phyloP scores from a whole-genome alignment of 2,329 filamentous ascomycete genomes.

The Corniculantispora saksenae region DNA sequence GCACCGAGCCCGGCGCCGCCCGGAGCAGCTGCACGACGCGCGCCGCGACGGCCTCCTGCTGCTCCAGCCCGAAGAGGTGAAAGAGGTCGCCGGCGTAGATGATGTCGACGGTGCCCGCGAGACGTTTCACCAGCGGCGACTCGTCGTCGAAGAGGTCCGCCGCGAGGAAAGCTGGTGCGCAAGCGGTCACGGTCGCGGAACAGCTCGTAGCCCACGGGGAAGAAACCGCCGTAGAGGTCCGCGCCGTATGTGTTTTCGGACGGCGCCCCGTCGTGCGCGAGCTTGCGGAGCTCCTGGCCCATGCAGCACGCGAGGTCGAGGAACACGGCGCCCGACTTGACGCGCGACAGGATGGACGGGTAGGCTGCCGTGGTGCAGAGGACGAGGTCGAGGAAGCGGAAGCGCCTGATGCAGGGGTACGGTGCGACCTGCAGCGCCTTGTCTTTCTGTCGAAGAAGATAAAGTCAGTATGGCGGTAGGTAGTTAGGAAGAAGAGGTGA shows the following conservation, averaged over 20 bases:
- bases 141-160: slow-evolving; percentile 22
- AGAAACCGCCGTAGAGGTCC: slow-evolving; percentile 25
- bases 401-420: slow-evolving; percentile 23
- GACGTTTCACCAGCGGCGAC: not conserved
- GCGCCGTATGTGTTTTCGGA: slow-evolving; percentile 26
- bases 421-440: slow-evolving; percentile 7
- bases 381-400: slow-evolving; percentile 23
- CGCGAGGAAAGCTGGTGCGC: slow-evolving; percentile 24
- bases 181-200: slow-evolving; percentile 29
- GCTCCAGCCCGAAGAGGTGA: not conserved
- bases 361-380: slow-evolving; percentile 9
- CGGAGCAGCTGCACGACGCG: not conserved
- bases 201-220: slow-evolving; percentile 30
- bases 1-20: not conserved
- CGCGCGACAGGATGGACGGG: slow-evolving; percentile 21
- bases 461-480: not conserved
- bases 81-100: slow-evolving; percentile 1
- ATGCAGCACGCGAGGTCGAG: slow-evolving; percentile 33
- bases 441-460: not conserved
- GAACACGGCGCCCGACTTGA: slow-evolving; percentile 22
- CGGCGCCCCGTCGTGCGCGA: slow-evolving; percentile 28
- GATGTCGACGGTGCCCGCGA: not conserved
- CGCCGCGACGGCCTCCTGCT: not conserved
- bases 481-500: not conserved
- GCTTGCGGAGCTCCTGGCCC: slow-evolving; percentile 31